Evolutionary conservation across 2,329 filamentous ascomycete species (phyloP), one percentile per base, ranked within the genome.

Genomic region (Trichoderma endophyticum): DNA sequence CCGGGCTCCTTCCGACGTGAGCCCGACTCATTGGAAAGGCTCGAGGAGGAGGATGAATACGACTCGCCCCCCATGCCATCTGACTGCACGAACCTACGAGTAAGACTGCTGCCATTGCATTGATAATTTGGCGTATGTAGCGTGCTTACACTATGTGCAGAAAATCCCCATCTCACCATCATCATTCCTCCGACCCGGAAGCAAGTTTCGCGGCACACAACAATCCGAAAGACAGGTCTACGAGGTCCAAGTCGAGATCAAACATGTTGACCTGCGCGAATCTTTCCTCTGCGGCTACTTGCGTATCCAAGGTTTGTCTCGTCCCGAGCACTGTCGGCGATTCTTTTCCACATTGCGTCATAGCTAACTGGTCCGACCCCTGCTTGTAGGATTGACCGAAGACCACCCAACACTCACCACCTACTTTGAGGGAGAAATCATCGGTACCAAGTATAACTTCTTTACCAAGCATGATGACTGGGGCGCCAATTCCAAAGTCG

Each of bases 401-500:
- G 95, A 98, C 82, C 95, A 98, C 80, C 95, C 95, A 14, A 98
- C 95, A n/a, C 86, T 99, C 65, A 98, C 95, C 9, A 99, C 96
- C 1, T 99, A 97, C 81, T 99, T 99, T 78, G 95, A 98, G 82
- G 95, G 95, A 80, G 96, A 99, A 83, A 97, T 99, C 70, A 98
- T 99, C 75, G 96, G 96, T 63, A 91, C 91, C 71, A 97, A 97
- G 80, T 95, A 98, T 83, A 92, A 90, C n/a, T 99, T 99, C 84
- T 89, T 92, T 74, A 99, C 96, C 48, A 90, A 93, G 75, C 93
- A 98, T 80, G 89, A 93, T 71, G 90, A 90, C 77, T 99, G 96
- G 96, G 96, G 95, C 68, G 95, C 94, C 61, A 95, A 88, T 72
- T 92, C 96, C 77, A 97, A 96, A 83, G 93, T 94, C 66, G 96